phyloP scores from a whole-genome alignment of 73 alveolate species.

The Symbiodinium pilosum region DNA sequence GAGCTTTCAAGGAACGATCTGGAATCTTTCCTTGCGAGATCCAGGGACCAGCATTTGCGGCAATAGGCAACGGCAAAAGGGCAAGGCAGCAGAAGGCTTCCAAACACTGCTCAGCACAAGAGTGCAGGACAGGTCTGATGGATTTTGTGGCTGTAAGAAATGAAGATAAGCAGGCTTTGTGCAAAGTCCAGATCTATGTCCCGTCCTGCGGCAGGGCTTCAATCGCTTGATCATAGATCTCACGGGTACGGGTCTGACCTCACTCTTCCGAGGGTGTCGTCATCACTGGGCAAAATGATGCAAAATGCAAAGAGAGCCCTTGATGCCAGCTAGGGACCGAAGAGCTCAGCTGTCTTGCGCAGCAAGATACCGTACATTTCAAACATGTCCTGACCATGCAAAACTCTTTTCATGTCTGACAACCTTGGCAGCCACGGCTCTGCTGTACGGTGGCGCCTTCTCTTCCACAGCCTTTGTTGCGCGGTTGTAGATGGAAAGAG shows the following conservation, averaged over 20 bases:
- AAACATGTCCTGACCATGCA: slow-evolving; percentile 95
- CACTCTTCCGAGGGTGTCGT: not conserved
- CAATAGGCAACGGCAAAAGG: too few species aligned
- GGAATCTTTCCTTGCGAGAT: too few species aligned
- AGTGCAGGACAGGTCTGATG: too few species aligned
- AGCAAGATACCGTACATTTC: slow-evolving; percentile 96
- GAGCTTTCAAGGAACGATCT: too few species aligned
- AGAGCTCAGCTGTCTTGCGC: slow-evolving; percentile 98
- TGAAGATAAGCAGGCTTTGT: too few species aligned
- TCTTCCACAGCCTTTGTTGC: slow-evolving; percentile 97
- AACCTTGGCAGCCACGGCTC: not conserved
- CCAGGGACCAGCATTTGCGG: too few species aligned
- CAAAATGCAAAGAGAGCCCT: not conserved
- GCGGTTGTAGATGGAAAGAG: slow-evolving; percentile 97
- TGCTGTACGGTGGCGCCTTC: slow-evolving; percentile 96
- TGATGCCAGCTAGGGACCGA: slow-evolving; percentile 95
- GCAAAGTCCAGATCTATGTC: too few species aligned
- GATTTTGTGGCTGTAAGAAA: too few species aligned
- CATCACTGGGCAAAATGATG: not conserved
- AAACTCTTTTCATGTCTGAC: not conserved
- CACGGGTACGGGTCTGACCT: slow-evolving; percentile 96
- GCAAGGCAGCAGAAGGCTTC: too few species aligned
- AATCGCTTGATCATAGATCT: slow-evolving; percentile 98
- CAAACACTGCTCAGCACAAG: too few species aligned
- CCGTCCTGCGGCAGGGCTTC: slow-evolving; percentile 96